Percentiles rank a stretch among this genome's conserved stretches.
phyloP scores from a whole-genome alignment of 768 basidiomycete genomes.

The Agaricus sinodeliciosus region DNA sequence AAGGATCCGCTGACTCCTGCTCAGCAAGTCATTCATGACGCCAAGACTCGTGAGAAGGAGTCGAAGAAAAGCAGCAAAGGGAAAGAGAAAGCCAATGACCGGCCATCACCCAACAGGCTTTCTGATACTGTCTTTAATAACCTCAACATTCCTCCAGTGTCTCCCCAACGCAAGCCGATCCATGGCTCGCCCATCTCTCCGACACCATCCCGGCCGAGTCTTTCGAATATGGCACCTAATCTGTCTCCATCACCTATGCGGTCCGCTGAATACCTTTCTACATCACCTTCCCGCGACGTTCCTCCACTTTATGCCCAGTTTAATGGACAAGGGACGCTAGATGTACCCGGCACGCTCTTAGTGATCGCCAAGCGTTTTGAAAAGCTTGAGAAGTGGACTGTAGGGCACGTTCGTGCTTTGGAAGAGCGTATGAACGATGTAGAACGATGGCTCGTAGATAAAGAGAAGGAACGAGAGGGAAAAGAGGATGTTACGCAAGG shows the following conservation, averaged over 20 bases:
- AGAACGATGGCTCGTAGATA: constrained; percentile 85
- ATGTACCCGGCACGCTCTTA: constrained; percentile 68
- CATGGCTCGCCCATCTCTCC: constrained; percentile 57
- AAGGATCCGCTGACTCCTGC: constrained; percentile 74
- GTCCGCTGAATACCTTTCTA: constrained; percentile 30
- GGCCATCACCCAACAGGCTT: constrained; percentile 42
- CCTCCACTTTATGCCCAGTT: constrained; percentile 78
- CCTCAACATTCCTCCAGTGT: constrained; percentile 40
- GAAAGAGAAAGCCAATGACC: constrained; percentile 48
- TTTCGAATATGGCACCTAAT: constrained; percentile 44
- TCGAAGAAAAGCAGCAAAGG: constrained; percentile 43
- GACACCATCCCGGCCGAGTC: constrained; percentile 49
- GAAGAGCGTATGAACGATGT: constrained; percentile 90
- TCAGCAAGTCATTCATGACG: constrained; percentile 73
- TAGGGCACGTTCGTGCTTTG: constrained; percentile 82
- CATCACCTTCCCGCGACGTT: constrained; percentile 49
- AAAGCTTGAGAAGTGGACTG: constrained; percentile 87
- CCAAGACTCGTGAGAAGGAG: constrained; percentile 60
- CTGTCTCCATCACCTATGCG: constrained; percentile 64
- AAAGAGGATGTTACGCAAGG: constrained; percentile 11
- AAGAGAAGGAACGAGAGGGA: constrained; percentile 62
- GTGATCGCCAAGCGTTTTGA: constrained; percentile 77
- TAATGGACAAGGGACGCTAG: constrained; percentile 61
- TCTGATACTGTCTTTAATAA: constrained; percentile 53
- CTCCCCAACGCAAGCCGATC: constrained; percentile 40